Evolutionary conservation across 768 basidiomycete genomes (phyloP), one percentile per base, ranked within the genome.

Genomic region (Leccinum boreale): DNA sequence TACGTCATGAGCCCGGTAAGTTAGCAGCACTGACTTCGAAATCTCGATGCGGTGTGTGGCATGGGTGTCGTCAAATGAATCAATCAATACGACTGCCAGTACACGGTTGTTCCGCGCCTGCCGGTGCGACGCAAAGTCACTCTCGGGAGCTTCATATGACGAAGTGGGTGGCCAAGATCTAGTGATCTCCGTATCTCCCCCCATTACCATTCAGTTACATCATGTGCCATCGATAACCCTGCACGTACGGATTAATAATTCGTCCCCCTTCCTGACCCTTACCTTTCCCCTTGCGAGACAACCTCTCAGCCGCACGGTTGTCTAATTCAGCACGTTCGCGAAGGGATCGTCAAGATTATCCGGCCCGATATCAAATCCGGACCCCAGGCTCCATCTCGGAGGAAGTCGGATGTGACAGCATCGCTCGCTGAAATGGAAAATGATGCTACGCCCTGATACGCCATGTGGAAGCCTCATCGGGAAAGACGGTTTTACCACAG

Each of bases 281-380:
- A 19, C n/a, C 39, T 10, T 44, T 44, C 42, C 42, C 42, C 60
- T 65, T 61, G 56, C 48, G 60, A 69, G 52, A 45, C 19, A 21
- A 21, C 60, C 10, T 50, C 58, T 57, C 62, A 59, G 52, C 58
- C 56, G 48, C 53, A 46, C 55, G 45, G 29, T 57, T 67, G 62
- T 59, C 67, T 55, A 60, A 64, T 60, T 45, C 53, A 48, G 55
- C 55, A 14, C 55, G 24, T 68, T 69, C 69, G 66, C 64, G 67
- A 69, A 67, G 70, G 58, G 70, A 70, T 70, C 68, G 70, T 67
- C 70, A 70, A 61, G 68, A 57, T 60, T 57, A 60, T 44, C 62
- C 70, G 67, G 70, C 12, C 70, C 70, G 70, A 59, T 49, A 49
- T 54, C 58, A 55, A 58, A 62, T 51, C 17, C 39, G 7, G 47